Base-by-base conservation (phyloP, 2,329 filamentous ascomycete genomes). In the Stagonosporopsis cucurbitacearum region DNA sequence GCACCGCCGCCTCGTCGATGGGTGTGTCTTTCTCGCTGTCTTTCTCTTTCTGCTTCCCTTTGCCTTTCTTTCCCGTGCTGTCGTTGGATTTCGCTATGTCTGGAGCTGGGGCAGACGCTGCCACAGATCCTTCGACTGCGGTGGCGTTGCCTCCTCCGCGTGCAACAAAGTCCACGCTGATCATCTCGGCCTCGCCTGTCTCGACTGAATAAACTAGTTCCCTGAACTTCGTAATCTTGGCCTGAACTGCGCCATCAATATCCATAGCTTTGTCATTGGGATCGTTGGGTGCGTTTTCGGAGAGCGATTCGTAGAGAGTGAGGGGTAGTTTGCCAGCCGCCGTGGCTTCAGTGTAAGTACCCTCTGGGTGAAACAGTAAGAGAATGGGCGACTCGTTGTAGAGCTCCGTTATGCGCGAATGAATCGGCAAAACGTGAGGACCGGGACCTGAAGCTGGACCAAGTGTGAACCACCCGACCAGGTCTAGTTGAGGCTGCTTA, bases 101-200 rank as follows among this genome's bases (percentile, higher is more conserved):
- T 6, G 43, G 44, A 25, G 58, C 60, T 8, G 60, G 26, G 20
- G 50, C 50, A 45, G 57, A 50, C 15, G 63, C 42, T 6, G 66
- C 63, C 4, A 55, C 71, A 67, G 56, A 72, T 65, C 70, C 77
- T 67, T 66, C 71, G 1, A 73, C 72, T 28, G 86, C 86, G 11
- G 89, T 87, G 22, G 92, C 93, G 68, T 91, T 94, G 43, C 90
- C 91, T 42, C 90, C 90, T 35, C 90, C 91, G 48, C 88, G 88
- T 0, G 94, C 93, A 19, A 99, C 89, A 63, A 93, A 96, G 75
- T 97, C 92, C 69, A 99, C 91, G 65, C 91, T 90, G 63, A 99
- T 98, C 92, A 97, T 97, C 76, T 99, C 95, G 1, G 93, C 93
- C 75, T 98, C 93, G 9, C 91, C 92, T 0, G 93, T 96, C 78